Evolutionary conservation across 495 filamentous ascomycete species (phyloP), one percentile per base, ranked within the genome.

Genomic region (Aspergillus funiculosus): DNA sequence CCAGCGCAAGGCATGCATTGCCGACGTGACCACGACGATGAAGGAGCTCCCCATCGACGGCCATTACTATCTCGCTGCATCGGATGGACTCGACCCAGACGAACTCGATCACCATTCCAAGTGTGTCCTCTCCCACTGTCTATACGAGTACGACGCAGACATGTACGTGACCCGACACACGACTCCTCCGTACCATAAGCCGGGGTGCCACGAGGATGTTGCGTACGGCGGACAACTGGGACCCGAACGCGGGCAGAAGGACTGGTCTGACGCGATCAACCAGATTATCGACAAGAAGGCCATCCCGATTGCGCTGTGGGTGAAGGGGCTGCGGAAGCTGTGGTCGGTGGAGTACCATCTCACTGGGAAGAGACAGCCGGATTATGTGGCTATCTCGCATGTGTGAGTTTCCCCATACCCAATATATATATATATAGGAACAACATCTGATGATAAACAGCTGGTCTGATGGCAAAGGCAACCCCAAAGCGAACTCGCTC

Each of bases 401-500:
- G 34, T 46, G 43, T 39, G 30, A 13, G 43, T 46, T 11, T 7
- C n/a, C 10, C 19, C 5, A 13, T 18, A 8, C 19, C 19, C 7
- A 19, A 18, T 14, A n/a, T 6, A 18, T 13, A 3, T 27, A n/a
- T n/a, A n/a, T n/a, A n/a, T n/a, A n/a, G 24, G 2, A 41, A 29
- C 9, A 11, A 25, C 8, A 29, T 29, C 24, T 19, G 1, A 42
- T 20, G 20, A 30, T 6, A 15, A 35, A 26, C n/a, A 46, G 43
- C 17, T 46, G 43, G 43, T 6, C 43, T 10, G 34, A 46, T 11
- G 43, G 43, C 4, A 46, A 46, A 39, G 43, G 43, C 17, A 46
- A 46, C n/a, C 34, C 43, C 0, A 21, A 31, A 8, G 22, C 34
- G 2, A 46, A 39, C 27, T 3, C 43, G 19, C 43, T 46, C 5